These are phyloP conservation scores for Stemphylium lycopersici DNA, from an alignment of 2,329 filamentous ascomycete species.

Conservation along the genomic window DNA sequence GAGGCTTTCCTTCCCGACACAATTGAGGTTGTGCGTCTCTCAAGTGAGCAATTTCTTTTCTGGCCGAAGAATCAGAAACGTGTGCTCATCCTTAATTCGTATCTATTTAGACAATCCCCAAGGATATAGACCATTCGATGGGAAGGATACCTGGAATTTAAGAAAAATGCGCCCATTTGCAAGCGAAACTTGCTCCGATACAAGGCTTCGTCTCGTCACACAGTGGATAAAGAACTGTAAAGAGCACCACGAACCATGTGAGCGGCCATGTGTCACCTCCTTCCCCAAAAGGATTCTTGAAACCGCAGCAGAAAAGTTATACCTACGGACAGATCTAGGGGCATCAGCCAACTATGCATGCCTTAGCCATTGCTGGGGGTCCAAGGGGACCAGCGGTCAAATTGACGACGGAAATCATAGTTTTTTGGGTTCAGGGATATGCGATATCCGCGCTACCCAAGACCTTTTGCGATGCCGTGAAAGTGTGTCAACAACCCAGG, in stretches of 20 bases:
- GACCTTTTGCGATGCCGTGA: background rate
- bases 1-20: too few relatives aligned
- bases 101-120: too few relatives aligned
- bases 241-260: background rate
- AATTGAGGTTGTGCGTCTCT: too few relatives aligned
- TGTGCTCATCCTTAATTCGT: too few relatives aligned
- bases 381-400: background rate
- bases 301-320: background rate
- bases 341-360: background rate
- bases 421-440: accelerated
- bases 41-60: too few relatives aligned
- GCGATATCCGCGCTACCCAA: background rate
- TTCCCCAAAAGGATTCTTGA: background rate
- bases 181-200: background rate
- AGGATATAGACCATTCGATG: too few relatives aligned
- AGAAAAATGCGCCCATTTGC: background rate
- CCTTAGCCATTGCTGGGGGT: background rate
- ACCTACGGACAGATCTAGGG: background rate
- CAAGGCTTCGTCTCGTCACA: background rate
- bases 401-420: background rate
- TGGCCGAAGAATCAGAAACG: too few relatives aligned
- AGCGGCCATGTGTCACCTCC: accelerated
- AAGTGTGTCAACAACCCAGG: background rate
- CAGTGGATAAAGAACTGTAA: background rate
- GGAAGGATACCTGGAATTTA: too few relatives aligned